phyloP scores from a whole-genome alignment of 192 early-diverging fungal species.

The Piromyces sp. region DNA sequence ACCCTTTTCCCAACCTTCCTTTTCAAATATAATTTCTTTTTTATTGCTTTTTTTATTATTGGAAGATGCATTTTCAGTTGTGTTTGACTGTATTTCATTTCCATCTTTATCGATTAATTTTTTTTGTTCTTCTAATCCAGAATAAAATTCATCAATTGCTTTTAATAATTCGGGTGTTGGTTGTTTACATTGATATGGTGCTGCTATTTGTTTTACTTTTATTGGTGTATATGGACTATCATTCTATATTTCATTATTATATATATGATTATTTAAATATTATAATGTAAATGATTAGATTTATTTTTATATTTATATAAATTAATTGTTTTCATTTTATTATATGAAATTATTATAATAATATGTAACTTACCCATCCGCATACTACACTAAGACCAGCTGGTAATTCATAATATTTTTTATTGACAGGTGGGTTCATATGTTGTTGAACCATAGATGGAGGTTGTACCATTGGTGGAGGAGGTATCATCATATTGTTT shows the following conservation, averaged over 20 bases:
- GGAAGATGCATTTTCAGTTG: too few species aligned
- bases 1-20: neutral
- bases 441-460: neutral
- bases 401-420: neutral
- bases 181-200: neutral
- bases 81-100: too few species aligned
- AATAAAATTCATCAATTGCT: neutral
- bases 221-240: neutral
- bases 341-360: too few species aligned
- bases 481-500: neutral
- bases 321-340: too few species aligned
- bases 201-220: neutral
- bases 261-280: too few species aligned
- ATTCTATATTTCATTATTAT: too few species aligned
- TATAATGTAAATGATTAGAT: too few species aligned
- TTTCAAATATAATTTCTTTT: neutral
- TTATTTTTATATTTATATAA: too few species aligned
- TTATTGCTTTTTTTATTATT: neutral
- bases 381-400: neutral
- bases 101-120: neutral
- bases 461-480: neutral
- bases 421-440: neutral
- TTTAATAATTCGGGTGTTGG: neutral
- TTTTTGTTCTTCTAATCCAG: neutral
- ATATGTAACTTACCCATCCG: neutral